Percentiles rank a stretch among this genome's conserved stretches.
Evolutionary conservation across 2,329 filamentous ascomycete species (phyloP).

Genomic region (Trichoderma endophyticum): DNA sequence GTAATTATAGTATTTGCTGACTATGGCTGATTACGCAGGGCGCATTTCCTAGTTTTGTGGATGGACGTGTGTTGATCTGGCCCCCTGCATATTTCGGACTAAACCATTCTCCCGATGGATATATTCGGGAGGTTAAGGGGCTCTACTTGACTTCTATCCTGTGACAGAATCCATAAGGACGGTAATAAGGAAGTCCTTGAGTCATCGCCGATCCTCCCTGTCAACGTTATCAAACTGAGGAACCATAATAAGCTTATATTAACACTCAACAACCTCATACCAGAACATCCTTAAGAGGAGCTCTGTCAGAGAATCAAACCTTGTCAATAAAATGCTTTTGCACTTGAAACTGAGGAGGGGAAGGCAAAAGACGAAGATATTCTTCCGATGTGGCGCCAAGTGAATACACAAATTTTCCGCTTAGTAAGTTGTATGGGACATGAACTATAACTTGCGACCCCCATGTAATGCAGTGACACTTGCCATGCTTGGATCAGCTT

Average conservation of each 20-base stretch:
- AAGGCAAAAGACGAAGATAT: not conserved
- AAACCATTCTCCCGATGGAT: not conserved
- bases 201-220: not conserved
- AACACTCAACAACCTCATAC: not conserved
- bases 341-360: not conserved
- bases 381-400: not conserved
- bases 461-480: not conserved
- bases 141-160: not conserved
- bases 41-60: not conserved
- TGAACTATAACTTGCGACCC: not conserved
- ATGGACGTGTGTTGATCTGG: not conserved
- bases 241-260: not conserved
- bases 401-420: not conserved
- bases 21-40: not conserved
- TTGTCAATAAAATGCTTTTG: not conserved
- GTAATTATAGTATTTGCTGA: not conserved
- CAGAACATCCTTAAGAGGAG: not conserved
- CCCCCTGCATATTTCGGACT: not conserved
- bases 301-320: not conserved
- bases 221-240: not conserved
- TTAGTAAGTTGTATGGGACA: not conserved
- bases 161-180: not conserved
- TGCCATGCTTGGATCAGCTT: not conserved
- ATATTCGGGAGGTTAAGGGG: not conserved
- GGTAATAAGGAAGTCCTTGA: not conserved